Percentiles rank a stretch among this genome's conserved stretches.
These are phyloP conservation scores for Metroxylon sagu DNA, from an alignment of 176 grass and related monocot genomes.

Conservation along the genomic window DNA sequence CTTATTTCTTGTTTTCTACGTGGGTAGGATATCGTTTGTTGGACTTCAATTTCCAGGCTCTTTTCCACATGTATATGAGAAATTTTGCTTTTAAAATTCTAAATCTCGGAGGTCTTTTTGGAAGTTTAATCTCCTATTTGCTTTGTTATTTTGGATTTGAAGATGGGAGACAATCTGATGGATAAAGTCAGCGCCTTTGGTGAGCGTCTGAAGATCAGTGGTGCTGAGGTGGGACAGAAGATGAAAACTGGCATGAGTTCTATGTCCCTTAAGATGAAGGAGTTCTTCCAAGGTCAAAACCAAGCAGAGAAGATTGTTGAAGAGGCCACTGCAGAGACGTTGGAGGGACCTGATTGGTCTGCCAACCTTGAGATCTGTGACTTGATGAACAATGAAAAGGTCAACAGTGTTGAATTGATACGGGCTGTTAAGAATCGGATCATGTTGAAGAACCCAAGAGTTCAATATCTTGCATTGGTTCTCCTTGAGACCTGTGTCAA, in stretches of 20 bases:
- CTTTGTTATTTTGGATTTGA: too few species aligned
- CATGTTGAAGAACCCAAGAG: slow-evolving; percentile 58
- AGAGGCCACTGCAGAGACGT: slow-evolving; percentile 51
- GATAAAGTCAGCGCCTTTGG: slow-evolving; percentile 74
- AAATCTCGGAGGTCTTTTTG: too few species aligned
- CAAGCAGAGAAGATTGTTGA: slow-evolving; percentile 86
- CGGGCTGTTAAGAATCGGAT: slow-evolving; percentile 71
- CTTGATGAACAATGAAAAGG: slow-evolving; percentile 49
- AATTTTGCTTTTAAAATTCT: too few species aligned
- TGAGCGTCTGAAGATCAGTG: slow-evolving; percentile 58
- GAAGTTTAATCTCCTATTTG: too few species aligned
- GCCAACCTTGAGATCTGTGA: slow-evolving; percentile 88
- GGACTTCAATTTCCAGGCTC: too few species aligned
- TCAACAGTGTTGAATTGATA: slow-evolving; percentile 61
- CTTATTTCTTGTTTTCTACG: too few species aligned
- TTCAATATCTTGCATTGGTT: slow-evolving; percentile 67
- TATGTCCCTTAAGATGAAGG: slow-evolving; percentile 81
- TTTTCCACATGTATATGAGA: too few species aligned
- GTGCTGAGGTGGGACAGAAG: slow-evolving; percentile 67
- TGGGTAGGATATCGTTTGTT: too few species aligned
- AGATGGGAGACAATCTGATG: slow-evolving; percentile 71
- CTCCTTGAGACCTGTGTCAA: slow-evolving; percentile 75
- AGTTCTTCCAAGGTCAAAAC: slow-evolving; percentile 78
- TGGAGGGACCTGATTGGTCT: slow-evolving; percentile 58
- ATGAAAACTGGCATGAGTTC: slow-evolving; percentile 56